Conservation (phyloP, 2,329 filamentous ascomycete species). For the Ceratocystis alfenasii region DNA sequence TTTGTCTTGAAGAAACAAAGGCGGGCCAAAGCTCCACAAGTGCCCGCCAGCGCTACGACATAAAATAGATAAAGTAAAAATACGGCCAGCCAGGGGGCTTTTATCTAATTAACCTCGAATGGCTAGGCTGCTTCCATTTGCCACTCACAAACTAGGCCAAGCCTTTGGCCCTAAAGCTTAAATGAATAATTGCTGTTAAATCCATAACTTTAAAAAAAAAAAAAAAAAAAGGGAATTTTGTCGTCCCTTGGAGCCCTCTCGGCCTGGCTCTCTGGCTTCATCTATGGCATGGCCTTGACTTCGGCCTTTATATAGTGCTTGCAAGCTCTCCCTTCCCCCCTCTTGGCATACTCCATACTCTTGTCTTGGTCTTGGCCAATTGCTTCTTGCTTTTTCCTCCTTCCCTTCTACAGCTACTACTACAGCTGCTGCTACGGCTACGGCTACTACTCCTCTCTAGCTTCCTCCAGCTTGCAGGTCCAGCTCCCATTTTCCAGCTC, state of each 20-base stretch:
- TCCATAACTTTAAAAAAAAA: neutral
- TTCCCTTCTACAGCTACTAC: too few species aligned
- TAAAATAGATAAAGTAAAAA: neutral
- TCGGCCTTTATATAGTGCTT: too few species aligned
- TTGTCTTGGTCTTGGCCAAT: too few species aligned
- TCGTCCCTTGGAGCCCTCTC: neutral
- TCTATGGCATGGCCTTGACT: too few species aligned
- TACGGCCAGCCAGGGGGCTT: neutral
- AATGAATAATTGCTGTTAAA: neutral
- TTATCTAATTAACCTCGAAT: neutral
- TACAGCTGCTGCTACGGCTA: too few species aligned
- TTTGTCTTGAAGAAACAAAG: too few species aligned
- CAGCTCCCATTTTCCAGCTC: too few species aligned
- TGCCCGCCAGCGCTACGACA: neutral
- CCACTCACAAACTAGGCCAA: neutral
- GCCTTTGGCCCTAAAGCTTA: conserved; percentile 8
- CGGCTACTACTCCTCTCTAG: too few species aligned
- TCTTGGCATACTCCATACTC: too few species aligned
- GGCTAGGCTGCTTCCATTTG: neutral
- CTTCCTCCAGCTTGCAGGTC: too few species aligned
- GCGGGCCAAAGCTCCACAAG: neutral
- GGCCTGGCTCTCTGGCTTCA: neutral
- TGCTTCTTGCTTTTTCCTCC: too few species aligned
- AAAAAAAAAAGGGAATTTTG: neutral
- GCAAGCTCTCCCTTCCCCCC: too few species aligned